Evolutionary conservation across 2,329 filamentous ascomycete species (phyloP).

Genomic region (Celoporthe dispersa): DNA sequence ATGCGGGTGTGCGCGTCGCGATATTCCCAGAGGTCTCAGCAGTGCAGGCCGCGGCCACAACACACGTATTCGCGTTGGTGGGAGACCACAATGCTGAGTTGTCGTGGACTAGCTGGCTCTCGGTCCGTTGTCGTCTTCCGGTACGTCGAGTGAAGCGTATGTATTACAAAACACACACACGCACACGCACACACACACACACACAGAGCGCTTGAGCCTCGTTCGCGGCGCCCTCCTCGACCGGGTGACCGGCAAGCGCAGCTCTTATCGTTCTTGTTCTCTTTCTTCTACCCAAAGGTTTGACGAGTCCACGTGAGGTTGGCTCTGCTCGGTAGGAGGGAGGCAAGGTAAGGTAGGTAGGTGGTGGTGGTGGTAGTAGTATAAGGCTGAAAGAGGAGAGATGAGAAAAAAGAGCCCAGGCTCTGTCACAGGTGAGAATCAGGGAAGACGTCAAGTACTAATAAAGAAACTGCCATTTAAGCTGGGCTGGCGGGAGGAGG

Average conservation of each 20-base stretch:
- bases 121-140: background rate
- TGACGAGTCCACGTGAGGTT: background rate
- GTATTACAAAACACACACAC: background rate
- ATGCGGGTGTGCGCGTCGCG: background rate
- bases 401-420: background rate
- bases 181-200: too few species aligned
- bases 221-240: background rate
- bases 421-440: background rate
- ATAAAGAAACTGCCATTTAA: constrained; percentile 27
- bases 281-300: background rate
- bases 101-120: background rate
- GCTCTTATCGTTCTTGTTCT: background rate
- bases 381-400: background rate
- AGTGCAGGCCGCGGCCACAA: background rate
- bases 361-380: background rate
- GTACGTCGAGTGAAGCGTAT: background rate
- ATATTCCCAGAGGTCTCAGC: background rate
- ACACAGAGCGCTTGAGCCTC: background rate
- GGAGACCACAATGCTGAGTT: background rate
- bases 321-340: background rate
- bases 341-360: background rate
- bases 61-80: background rate
- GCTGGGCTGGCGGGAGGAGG: constrained; percentile 4
- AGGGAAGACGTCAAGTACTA: constrained; percentile 23
- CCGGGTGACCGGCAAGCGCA: background rate